Evolutionary conservation across 2,329 filamentous ascomycete species (phyloP), one percentile per base, ranked within the genome.

Genomic region (Xylariomycetidae sp.): DNA sequence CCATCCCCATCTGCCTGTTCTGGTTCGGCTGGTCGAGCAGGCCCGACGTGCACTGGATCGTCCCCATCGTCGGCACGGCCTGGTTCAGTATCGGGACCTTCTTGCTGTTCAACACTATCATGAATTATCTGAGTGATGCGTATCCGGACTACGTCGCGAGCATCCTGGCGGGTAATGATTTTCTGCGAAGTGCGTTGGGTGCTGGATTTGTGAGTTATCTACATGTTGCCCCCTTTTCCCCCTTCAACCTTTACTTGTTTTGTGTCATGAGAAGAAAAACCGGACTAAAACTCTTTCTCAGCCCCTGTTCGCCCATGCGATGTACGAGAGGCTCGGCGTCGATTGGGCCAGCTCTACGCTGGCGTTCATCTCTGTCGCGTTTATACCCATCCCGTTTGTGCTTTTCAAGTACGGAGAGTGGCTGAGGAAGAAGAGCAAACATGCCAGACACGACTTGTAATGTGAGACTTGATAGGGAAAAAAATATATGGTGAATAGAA

Each of bases 21-120:
- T 67, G 70, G 57, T 80, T 78, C 46, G 75, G 75, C 19, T 80
- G 75, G 76, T 63, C 66, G 2, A 69, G 69, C 0, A 77, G 49
- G 7, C 37, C 31, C 20, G 63, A 53, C 44, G 67, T 82, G 37
- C 70, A 77, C 60, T 78, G 66, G 66, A 70, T 72, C 34, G 63
- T 66, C n/a, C 68, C 70, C 11, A 68, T 72, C 37, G 66, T 75
- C 43, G 71, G 66, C 19, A 70, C 66, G 31, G 62, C 51, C 1
- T 50, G 72, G 25, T 77, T 77, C 37, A 37, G 41, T 23, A 32
- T 49, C 19, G 46, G 49, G 14, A 41, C 44, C 0, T 40, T 52
- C 18, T 34, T 44, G n/a, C 25, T 54, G 2, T 54, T 54, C 45
- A 49, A 49, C 23, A 37, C 40, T 1, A 28, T 53, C 9, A 47